Conservation (phyloP, 2,329 filamentous ascomycete species). For the Penicillium sp. region DNA sequence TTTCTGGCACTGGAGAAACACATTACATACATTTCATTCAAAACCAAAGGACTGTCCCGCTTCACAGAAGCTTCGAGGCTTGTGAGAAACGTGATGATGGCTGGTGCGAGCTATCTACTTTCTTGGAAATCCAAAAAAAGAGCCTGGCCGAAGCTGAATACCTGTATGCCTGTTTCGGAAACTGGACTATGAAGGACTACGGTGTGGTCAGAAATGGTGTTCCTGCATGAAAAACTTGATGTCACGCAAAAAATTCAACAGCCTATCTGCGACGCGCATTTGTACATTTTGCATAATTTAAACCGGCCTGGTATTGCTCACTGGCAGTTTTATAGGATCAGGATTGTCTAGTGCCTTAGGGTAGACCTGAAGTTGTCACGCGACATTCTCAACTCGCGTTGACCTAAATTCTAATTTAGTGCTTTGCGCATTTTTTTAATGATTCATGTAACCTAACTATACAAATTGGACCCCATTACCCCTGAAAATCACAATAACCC, state of each 20-base stretch:
- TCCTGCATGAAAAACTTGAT: constrained; percentile 11
- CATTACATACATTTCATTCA: constrained; percentile 75
- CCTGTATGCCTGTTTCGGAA: constrained; percentile 68
- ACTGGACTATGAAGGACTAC: constrained; percentile 29
- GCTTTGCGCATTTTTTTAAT: no score
- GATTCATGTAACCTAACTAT: background rate
- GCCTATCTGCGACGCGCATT: no score
- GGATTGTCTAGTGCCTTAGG: no score
- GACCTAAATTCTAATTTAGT: no score
- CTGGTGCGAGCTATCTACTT: constrained; percentile 75
- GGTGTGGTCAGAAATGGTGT: constrained; percentile 33
- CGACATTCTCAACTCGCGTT: background rate
- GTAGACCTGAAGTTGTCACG: background rate
- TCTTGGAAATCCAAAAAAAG: constrained; percentile 64
- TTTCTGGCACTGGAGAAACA: constrained; percentile 58
- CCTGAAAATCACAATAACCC: background rate
- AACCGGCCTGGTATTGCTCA: no score
- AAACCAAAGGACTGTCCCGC: constrained; percentile 73
- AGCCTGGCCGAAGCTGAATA: constrained; percentile 65
- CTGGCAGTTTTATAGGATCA: no score
- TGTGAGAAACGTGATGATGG: constrained; percentile 72
- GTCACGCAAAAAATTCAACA: no score
- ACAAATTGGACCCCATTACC: background rate
- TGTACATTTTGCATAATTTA: no score
- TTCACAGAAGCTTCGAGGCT: constrained; percentile 67